These are phyloP conservation scores for Diaporthe citriasiana DNA, from an alignment of 2,329 filamentous ascomycete species.

Conservation along the genomic window DNA sequence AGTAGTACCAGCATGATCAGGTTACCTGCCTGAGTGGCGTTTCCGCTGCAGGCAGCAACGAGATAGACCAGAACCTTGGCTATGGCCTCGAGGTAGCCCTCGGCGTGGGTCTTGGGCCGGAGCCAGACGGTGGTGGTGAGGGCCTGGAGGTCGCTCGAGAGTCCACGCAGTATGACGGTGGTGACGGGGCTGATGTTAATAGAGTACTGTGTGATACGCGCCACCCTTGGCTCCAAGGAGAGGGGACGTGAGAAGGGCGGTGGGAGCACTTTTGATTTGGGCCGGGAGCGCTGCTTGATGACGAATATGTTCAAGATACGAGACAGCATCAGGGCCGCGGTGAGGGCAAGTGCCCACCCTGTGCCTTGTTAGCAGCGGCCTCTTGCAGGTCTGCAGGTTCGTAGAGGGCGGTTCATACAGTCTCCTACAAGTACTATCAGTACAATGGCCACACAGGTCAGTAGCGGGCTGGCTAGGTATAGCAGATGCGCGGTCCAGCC, in stretches of 20 bases:
- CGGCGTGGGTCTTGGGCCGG: slow-evolving; percentile 61
- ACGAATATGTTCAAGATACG: slow-evolving; percentile 70
- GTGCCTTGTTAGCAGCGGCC: slow-evolving; percentile 6
- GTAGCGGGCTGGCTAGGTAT: slow-evolving; percentile 62
- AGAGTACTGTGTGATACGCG: slow-evolving; percentile 38
- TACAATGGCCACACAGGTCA: slow-evolving; percentile 60
- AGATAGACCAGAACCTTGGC: slow-evolving; percentile 72
- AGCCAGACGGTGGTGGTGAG: slow-evolving; percentile 72
- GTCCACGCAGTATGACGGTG: slow-evolving; percentile 65
- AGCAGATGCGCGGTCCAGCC: slow-evolving; percentile 64
- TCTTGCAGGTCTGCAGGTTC: neutral
- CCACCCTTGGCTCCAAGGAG: slow-evolving; percentile 44
- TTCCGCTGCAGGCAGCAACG: slow-evolving; percentile 67
- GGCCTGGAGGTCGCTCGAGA: slow-evolving; percentile 69
- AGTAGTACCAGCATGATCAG: slow-evolving; percentile 66
- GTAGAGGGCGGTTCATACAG: slow-evolving; percentile 50
- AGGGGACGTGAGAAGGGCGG: slow-evolving; percentile 17
- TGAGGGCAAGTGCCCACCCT: slow-evolving; percentile 64
- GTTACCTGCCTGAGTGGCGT: slow-evolving; percentile 66
- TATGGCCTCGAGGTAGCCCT: slow-evolving; percentile 65
- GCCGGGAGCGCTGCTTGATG: slow-evolving; percentile 64
- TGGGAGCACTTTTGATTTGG: slow-evolving; percentile 31
- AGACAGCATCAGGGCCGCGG: slow-evolving; percentile 65
- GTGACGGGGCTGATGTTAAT: slow-evolving; percentile 39
- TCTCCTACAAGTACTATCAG: slow-evolving; percentile 64